These are phyloP conservation scores for Metschnikowia matae DNA, from an alignment of 805 yeast genomes.

Conservation along the genomic window DNA sequence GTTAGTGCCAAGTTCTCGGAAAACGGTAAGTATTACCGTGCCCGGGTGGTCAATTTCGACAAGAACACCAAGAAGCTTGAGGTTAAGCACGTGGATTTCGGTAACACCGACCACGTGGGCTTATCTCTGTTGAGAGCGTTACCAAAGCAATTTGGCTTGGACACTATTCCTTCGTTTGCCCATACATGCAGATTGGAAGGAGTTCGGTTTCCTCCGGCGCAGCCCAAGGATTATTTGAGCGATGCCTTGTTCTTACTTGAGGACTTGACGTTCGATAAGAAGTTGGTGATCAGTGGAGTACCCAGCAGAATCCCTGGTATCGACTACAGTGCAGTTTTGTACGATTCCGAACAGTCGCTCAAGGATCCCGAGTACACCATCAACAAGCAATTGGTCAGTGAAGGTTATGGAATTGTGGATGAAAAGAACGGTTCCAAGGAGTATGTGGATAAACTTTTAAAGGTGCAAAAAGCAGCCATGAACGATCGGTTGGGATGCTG, in stretches of 20 bases:
- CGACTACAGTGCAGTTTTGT: constrained; percentile 50
- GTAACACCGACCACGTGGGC: constrained; percentile 47
- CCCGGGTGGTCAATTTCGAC: constrained; percentile 46
- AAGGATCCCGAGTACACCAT: constrained; percentile 54
- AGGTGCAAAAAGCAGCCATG: constrained; percentile 48
- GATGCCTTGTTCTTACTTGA: constrained; percentile 54
- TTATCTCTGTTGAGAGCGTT: constrained; percentile 45
- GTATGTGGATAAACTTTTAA: constrained; percentile 31
- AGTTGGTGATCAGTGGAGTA: constrained; percentile 51
- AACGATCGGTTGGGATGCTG: constrained; percentile 57
- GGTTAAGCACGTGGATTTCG: constrained; percentile 61
- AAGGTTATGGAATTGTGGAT: constrained; percentile 61
- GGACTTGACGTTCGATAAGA: constrained; percentile 48
- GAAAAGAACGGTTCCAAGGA: constrained; percentile 23
- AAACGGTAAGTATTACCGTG: constrained; percentile 57
- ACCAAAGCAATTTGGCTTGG: constrained; percentile 45
- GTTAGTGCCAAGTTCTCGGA: constrained; percentile 53
- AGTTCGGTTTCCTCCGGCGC: constrained; percentile 53
- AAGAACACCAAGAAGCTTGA: constrained; percentile 40
- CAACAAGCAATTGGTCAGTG: constrained; percentile 53
- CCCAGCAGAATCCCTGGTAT: constrained; percentile 36
- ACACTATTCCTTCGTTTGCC: constrained; percentile 49
- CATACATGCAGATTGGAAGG: constrained; percentile 51
- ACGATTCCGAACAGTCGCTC: constrained; percentile 52
- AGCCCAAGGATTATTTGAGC: constrained; percentile 49